Evolutionary conservation across 345 rosid genomes (phyloP), one percentile per base, ranked within the genome.

Genomic region (Cardamine occulta): DNA sequence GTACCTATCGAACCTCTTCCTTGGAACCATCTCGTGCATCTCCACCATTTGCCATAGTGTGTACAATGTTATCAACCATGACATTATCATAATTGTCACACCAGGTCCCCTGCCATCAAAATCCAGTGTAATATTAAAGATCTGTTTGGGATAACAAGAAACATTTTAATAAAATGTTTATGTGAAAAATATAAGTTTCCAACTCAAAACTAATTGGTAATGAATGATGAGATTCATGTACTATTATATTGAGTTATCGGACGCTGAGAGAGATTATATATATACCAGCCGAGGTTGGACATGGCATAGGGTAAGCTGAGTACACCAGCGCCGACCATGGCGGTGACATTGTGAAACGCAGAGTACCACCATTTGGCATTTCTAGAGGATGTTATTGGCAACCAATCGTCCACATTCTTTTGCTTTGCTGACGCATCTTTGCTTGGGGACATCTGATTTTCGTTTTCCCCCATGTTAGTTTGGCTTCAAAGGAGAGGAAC

Each of bases 11-110:
- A 93, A 87, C 35, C 96, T 67, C 76, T 74, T 90, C 0, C 95
- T 93, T 0, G 94, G 95, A 31, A 90, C 87, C 81, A 84, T 85
- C 79, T 89, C 96, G 9, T 91, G 98, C 92, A 93, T 86, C 63
- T 93, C 86, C 19, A 93, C 96, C 98, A 93, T 93, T 64, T 91
- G 97, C 98, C 98, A 89, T 9, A 91, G 58, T 2, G 98, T 89
- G 82, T 89, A 89, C 14, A 91, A 70, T 17, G 97, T 93, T 39
- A 91, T 75, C 6, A 82, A 3, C 98, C 98, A 91, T 68, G 97
- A 91, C 37, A 88, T 9, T 35, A 73, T 1, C 47, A 91, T 78
- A 7, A 86, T 35, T 1, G 76, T 79, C 7, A 85, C 67, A 31
- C 97, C 98, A 5, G 93, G 91, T 72, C 93, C 96, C 97, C 96